Conservation (phyloP, 352 stramenopile genomes). For the Hyaloperonospora brassicae region DNA sequence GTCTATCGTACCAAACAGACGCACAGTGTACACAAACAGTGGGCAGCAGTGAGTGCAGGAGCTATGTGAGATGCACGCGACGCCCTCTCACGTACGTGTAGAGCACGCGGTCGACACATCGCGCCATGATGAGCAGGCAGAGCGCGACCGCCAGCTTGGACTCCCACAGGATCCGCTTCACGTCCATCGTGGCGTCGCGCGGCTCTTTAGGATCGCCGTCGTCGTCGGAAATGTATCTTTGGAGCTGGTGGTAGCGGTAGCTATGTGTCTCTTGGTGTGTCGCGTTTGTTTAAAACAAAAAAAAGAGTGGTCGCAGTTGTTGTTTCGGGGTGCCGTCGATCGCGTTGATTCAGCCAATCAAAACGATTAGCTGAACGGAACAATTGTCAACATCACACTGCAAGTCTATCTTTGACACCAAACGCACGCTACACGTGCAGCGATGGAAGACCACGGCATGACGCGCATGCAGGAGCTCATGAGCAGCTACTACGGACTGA, state of each 20-base stretch:
- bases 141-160: slow-evolving; percentile 79
- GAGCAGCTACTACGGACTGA: slow-evolving; percentile 82
- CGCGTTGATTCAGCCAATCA: background rate
- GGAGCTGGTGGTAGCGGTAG: too few relatives aligned
- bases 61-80: background rate
- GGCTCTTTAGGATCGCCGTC: slow-evolving; percentile 1
- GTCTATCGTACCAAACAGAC: slow-evolving; percentile 21
- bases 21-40: slow-evolving; percentile 1
- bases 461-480: slow-evolving; percentile 84
- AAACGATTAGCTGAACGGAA: background rate
- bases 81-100: slow-evolving; percentile 52
- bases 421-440: background rate
- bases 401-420: too few relatives aligned
- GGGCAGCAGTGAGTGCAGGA: background rate
- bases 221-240: too few relatives aligned
- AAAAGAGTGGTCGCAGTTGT: background rate
- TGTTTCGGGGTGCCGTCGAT: background rate
- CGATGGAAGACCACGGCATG: slow-evolving; percentile 55
- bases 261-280: too few relatives aligned
- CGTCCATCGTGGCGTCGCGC: slow-evolving; percentile 32
- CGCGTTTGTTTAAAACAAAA: background rate
- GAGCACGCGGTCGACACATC: slow-evolving; percentile 76
- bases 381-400: too few relatives aligned
- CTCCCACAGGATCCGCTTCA: slow-evolving; percentile 74
- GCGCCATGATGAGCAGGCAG: slow-evolving; percentile 64